Conservation (phyloP, 345 rosid genomes). For the Dipteronia sinensis region DNA sequence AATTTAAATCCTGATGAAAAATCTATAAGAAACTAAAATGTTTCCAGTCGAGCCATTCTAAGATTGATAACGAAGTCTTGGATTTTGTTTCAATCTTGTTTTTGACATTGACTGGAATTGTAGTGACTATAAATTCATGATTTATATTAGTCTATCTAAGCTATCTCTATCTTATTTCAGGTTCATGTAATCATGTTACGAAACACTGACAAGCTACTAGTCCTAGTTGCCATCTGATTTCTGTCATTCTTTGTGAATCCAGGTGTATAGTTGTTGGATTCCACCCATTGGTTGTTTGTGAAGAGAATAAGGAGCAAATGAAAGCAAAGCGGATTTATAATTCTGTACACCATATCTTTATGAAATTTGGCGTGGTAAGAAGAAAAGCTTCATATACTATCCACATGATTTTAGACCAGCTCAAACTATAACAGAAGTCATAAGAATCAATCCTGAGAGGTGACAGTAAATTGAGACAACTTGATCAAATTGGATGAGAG, state of each 20-base stretch:
- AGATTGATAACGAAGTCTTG: neutral
- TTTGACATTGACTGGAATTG: neutral
- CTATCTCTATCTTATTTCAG: neutral
- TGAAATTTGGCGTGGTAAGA: slow-evolving; percentile 73
- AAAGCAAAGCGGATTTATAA: slow-evolving; percentile 38
- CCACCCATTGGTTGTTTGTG: slow-evolving; percentile 46
- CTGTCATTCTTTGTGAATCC: slow-evolving; percentile 20
- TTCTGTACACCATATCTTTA: slow-evolving; percentile 44
- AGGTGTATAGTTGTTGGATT: slow-evolving; percentile 73
- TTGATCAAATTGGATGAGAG: neutral
- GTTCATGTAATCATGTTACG: neutral
- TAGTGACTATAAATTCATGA: neutral
- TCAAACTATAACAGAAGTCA: neutral
- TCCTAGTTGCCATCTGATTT: neutral
- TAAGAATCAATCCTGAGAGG: neutral
- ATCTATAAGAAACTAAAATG: neutral
- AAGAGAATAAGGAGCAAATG: slow-evolving; percentile 24
- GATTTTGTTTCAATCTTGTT: neutral
- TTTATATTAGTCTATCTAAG: neutral
- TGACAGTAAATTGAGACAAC: neutral
- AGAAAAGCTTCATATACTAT: slow-evolving; percentile 12
- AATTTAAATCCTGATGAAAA: neutral
- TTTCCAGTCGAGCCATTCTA: neutral
- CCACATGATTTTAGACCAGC: neutral
- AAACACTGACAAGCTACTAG: neutral